These are phyloP conservation scores for Claviceps quebecensis DNA, from an alignment of 2,329 filamentous ascomycete species.

Conservation along the genomic window DNA sequence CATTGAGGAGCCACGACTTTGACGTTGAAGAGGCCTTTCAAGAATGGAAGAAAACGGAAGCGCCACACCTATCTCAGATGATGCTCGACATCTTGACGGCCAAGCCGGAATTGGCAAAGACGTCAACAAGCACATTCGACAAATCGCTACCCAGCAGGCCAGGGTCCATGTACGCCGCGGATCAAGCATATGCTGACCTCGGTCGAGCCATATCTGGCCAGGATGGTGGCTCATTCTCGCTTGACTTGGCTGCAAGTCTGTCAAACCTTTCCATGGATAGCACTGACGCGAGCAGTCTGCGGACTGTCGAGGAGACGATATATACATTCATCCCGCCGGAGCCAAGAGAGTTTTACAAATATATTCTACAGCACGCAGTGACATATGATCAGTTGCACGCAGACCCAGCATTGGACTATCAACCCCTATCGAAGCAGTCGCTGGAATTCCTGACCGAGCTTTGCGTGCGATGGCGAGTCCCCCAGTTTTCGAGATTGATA, in stretches of 20 bases:
- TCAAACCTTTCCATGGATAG: constrained; percentile 46
- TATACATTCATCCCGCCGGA: constrained; percentile 88
- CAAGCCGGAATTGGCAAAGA: constrained; percentile 73
- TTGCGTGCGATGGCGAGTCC: constrained; percentile 77
- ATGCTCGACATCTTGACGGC: constrained; percentile 82
- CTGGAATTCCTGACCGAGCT: constrained; percentile 75
- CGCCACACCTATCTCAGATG: constrained; percentile 77
- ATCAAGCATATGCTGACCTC: constrained; percentile 39
- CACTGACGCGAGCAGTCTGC: constrained; percentile 35
- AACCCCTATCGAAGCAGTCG: constrained; percentile 60
- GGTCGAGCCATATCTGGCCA: constrained; percentile 35
- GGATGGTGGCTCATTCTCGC: constrained; percentile 26
- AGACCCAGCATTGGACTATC: constrained; percentile 33
- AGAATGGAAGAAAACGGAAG: constrained; percentile 82
- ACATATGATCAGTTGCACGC: constrained; percentile 46
- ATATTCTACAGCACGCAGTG: constrained; percentile 66
- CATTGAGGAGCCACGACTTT: constrained; percentile 74
- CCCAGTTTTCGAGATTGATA: constrained; percentile 65
- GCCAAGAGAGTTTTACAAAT: constrained; percentile 68
- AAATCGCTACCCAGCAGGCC: constrained; percentile 40
- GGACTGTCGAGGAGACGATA: constrained; percentile 45
- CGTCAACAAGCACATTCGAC: constrained; percentile 44
- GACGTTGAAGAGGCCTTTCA: constrained; percentile 79
- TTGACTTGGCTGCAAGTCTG: constrained; percentile 57
- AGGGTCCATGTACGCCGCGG: constrained; percentile 30